Conservation (phyloP, 768 basidiomycete genomes). For the Boletus speciosus region DNA sequence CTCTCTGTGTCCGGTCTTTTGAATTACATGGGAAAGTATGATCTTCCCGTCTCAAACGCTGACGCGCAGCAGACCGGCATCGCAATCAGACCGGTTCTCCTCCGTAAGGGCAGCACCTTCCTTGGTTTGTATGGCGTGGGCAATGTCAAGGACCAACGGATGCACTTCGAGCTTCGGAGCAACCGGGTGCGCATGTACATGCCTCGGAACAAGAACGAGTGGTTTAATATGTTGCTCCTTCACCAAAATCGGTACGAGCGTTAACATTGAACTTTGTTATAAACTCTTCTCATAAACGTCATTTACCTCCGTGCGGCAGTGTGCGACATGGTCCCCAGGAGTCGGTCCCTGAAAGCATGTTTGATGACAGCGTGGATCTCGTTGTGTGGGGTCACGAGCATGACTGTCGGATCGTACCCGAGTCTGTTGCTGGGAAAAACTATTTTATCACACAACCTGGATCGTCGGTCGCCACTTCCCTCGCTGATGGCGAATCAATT, state of each 20-base stretch:
- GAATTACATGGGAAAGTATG: conserved; percentile 98
- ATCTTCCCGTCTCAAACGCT: conserved; percentile 72
- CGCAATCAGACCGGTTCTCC: conserved; percentile 82
- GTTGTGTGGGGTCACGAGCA: conserved; percentile 99
- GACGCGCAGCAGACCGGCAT: conserved; percentile 69
- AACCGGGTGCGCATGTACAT: conserved; percentile 96
- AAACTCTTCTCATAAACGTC: conserved; percentile 11
- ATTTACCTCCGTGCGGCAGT: conserved; percentile 37
- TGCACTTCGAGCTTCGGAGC: conserved; percentile 94
- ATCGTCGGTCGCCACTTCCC: conserved; percentile 89
- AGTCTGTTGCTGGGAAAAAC: conserved; percentile 84
- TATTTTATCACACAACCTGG: conserved; percentile 96
- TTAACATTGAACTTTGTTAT: neutral
- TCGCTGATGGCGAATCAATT: conserved; percentile 89
- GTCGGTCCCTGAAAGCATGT: conserved; percentile 94
- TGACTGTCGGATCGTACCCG: conserved; percentile 90
- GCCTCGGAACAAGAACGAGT: conserved; percentile 85
- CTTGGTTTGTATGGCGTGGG: conserved; percentile 96
- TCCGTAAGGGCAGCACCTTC: conserved; percentile 80
- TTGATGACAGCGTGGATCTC: conserved; percentile 90
- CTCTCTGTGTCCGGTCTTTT: conserved; percentile 90
- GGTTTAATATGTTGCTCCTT: conserved; percentile 92
- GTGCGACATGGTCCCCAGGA: conserved; percentile 95
- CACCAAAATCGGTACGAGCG: conserved; percentile 87
- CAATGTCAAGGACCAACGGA: conserved; percentile 92